Evolutionary conservation across 129 eudicot species (phyloP).

Genomic region (Escallonia herrerae): DNA sequence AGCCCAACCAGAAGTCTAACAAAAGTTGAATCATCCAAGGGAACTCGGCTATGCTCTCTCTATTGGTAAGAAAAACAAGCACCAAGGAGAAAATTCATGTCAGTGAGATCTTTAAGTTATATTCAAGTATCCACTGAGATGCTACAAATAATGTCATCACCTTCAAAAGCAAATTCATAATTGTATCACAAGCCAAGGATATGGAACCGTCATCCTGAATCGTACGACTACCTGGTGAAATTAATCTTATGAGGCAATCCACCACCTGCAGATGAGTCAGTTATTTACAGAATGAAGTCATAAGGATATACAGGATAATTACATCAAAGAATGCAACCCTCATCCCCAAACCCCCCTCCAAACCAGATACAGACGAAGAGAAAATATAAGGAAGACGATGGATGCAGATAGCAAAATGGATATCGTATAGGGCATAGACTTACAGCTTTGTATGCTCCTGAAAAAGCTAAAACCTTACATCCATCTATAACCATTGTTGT

Average conservation of each 20-base stretch:
- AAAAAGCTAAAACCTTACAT: constrained; percentile 45
- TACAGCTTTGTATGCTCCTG: constrained; percentile 74
- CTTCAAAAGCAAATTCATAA: constrained; percentile 76
- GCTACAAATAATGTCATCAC: constrained; percentile 18
- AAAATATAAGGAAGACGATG: neutral
- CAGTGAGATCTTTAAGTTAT: neutral
- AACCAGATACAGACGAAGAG: neutral
- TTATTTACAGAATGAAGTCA: neutral
- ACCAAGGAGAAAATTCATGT: neutral
- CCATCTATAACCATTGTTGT: constrained; percentile 68
- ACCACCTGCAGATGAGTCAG: constrained; percentile 42
- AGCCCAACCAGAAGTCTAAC: constrained; percentile 51
- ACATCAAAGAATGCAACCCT: neutral
- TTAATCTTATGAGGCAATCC: constrained; percentile 53
- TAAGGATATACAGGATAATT: neutral
- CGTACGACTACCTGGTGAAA: constrained; percentile 27
- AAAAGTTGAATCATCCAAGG: constrained; percentile 40
- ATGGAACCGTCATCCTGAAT: constrained; percentile 48
- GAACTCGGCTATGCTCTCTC: constrained; percentile 43
- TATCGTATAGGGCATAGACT: constrained; percentile 16
- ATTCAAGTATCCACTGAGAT: neutral
- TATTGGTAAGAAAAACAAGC: constrained; percentile 15
- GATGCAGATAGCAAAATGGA: neutral
- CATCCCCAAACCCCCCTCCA: too few species aligned
- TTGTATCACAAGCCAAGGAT: constrained; percentile 86